Evolutionary conservation across 2,329 filamentous ascomycete genomes (phyloP).

Genomic region (Neophaeococcomyces mojaviensis): DNA sequence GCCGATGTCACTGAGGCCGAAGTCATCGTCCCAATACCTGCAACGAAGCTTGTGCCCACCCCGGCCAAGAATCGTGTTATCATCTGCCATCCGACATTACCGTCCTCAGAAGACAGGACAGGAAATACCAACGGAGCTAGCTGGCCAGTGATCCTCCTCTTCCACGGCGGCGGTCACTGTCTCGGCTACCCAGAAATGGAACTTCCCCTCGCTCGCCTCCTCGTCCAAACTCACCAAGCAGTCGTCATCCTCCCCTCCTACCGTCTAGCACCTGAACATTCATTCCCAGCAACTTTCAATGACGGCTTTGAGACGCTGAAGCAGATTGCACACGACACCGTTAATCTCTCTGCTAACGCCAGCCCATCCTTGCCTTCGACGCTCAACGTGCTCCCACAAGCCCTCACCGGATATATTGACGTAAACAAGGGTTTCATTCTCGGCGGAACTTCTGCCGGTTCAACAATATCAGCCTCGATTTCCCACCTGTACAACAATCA

Average conservation of each 20-base stretch:
- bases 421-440: constrained; percentile 37
- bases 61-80: constrained; percentile 7
- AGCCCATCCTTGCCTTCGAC: not conserved
- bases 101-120: not conserved
- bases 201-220: constrained; percentile 16
- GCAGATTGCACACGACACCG: constrained; percentile 33
- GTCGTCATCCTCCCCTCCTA: constrained; percentile 24
- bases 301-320: constrained; percentile 42
- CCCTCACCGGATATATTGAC: not conserved
- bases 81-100: constrained; percentile 9
- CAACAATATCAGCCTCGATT: constrained; percentile 32
- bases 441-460: constrained; percentile 44
- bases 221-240: constrained; percentile 19
- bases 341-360: not conserved
- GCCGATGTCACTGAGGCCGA: constrained; percentile 12
- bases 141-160: constrained; percentile 21
- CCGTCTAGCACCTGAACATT: constrained; percentile 39
- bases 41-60: constrained; percentile 11
- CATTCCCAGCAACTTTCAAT: constrained; percentile 37
- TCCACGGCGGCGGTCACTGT: constrained; percentile 25
- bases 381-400: not conserved
- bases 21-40: constrained; percentile 10
- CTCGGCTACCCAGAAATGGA: constrained; percentile 21
- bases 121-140: not conserved
- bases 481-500: constrained; percentile 29